phyloP scores from a whole-genome alignment of 2,329 filamentous ascomycete species.

The Metarhizium guizhouense region DNA sequence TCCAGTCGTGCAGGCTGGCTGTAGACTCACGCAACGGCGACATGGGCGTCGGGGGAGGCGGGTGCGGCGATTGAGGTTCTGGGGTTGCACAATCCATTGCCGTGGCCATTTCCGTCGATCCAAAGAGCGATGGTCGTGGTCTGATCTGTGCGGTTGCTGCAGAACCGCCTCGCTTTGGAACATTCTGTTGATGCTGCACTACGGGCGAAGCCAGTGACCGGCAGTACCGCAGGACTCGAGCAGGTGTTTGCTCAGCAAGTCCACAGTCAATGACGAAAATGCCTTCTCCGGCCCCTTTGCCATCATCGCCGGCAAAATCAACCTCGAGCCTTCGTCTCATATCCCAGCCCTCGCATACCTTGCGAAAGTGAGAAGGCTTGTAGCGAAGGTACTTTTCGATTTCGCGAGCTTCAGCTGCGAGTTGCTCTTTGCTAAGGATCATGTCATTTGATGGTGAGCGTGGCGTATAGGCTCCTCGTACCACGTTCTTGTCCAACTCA shows the following conservation, averaged over 20 bases:
- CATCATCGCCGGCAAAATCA: constrained; percentile 79
- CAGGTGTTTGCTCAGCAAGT: constrained; percentile 45
- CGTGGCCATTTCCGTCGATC: constrained; percentile 5
- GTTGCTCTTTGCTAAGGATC: constrained; percentile 60
- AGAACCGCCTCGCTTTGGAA: neutral
- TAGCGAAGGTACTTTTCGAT: constrained; percentile 68
- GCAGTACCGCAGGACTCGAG: constrained; percentile 35
- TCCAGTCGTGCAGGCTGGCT: constrained; percentile 22
- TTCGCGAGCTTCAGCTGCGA: constrained; percentile 68
- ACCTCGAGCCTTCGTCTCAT: constrained; percentile 81
- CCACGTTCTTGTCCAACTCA: constrained; percentile 58
- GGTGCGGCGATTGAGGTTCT: constrained; percentile 13
- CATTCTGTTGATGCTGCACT: constrained; percentile 4
- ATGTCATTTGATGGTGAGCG: constrained; percentile 67
- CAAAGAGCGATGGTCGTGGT: constrained; percentile 21
- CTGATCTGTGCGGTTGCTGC: constrained; percentile 2
- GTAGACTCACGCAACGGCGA: constrained; percentile 7
- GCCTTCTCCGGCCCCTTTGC: constrained; percentile 65
- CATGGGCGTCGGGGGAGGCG: constrained; percentile 15
- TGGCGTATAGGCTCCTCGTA: constrained; percentile 71
- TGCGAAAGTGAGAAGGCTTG: constrained; percentile 69
- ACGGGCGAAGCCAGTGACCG: constrained; percentile 20
- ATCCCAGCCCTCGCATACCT: constrained; percentile 77
- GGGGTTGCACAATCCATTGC: constrained; percentile 6
- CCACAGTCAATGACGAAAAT: constrained; percentile 69